Percentiles rank a stretch among this genome's conserved stretches.
These are phyloP conservation scores for Candida golubevii DNA, from an alignment of 805 yeast genomes.

Conservation along the genomic window DNA sequence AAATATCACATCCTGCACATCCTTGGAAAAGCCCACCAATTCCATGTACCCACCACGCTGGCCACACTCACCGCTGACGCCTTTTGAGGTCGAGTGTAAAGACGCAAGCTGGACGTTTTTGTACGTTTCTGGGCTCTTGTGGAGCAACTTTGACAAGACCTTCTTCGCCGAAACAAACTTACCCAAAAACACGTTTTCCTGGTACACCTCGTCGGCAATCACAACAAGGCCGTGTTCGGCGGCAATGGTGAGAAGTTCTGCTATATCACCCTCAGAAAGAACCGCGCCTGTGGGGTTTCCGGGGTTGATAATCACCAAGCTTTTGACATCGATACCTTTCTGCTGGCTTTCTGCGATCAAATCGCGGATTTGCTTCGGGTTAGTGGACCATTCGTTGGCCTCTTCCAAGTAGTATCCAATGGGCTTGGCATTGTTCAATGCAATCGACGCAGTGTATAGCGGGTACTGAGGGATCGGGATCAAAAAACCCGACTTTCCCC, in stretches of 20 bases:
- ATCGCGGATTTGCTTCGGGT: slow-evolving; percentile 57
- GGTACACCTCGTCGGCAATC: slow-evolving; percentile 97
- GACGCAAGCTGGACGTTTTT: slow-evolving; percentile 84
- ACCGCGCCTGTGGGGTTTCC: slow-evolving; percentile 98
- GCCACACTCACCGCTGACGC: slow-evolving; percentile 98
- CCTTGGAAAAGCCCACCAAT: slow-evolving; percentile 70
- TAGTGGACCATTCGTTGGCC: slow-evolving; percentile 76
- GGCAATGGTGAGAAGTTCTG: slow-evolving; percentile 69
- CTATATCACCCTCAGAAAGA: slow-evolving; percentile 60
- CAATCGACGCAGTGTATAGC: slow-evolving; percentile 88
- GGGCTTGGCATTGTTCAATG: slow-evolving; percentile 76
- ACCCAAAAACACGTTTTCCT: slow-evolving; percentile 82
- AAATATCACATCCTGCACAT: slow-evolving; percentile 64
- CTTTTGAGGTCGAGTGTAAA: slow-evolving; percentile 95
- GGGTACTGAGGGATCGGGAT: slow-evolving; percentile 99
- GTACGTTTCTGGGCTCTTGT: slow-evolving; percentile 49
- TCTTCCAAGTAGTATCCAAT: slow-evolving; percentile 87
- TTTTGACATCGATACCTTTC: slow-evolving; percentile 61
- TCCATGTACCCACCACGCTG: slow-evolving; percentile 99
- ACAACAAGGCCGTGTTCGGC: slow-evolving; percentile 81
- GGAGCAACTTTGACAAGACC: slow-evolving; percentile 63
- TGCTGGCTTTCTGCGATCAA: slow-evolving; percentile 46
- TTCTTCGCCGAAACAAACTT: slow-evolving; percentile 82
- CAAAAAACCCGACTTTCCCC: slow-evolving; percentile 68
- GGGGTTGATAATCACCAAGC: slow-evolving; percentile 92